These are phyloP conservation scores for Gnaphalium uliginosum DNA, from an alignment of 129 eudicot genomes.

Conservation along the genomic window DNA sequence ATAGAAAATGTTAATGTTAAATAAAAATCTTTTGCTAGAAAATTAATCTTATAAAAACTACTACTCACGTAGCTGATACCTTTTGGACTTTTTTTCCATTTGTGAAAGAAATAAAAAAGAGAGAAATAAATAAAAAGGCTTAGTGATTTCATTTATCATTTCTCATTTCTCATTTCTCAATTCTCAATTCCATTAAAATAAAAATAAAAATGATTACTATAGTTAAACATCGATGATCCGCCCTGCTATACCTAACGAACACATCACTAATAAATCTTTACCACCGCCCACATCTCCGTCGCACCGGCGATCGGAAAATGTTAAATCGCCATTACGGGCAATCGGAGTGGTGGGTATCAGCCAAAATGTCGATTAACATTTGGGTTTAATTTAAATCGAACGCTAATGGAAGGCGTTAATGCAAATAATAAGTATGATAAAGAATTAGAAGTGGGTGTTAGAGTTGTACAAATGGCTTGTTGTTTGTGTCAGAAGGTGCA, in stretches of 20 bases:
- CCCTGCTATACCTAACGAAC: neutral
- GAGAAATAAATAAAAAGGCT: neutral
- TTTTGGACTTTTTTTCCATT: no score
- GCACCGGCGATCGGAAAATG: slow-evolving; percentile 23
- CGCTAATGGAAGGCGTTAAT: slow-evolving; percentile 30
- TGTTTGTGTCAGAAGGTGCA: slow-evolving; percentile 70
- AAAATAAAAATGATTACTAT: neutral
- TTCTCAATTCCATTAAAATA: neutral
- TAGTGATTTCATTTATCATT: neutral
- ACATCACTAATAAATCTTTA: neutral
- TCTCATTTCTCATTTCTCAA: neutral
- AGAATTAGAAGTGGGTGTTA: slow-evolving; percentile 82
- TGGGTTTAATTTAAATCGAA: slow-evolving; percentile 23
- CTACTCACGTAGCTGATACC: no score
- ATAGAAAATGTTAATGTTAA: no score
- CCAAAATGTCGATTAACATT: slow-evolving; percentile 18
- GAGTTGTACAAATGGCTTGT: slow-evolving; percentile 86
- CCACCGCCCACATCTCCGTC: slow-evolving; percentile 23
- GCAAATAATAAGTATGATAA: slow-evolving; percentile 35
- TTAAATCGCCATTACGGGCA: neutral
- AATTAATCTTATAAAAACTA: no score
- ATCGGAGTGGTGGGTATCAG: slow-evolving; percentile 18
- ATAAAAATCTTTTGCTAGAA: no score
- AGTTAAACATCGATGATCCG: neutral
- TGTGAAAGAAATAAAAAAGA: no score